A percentile compares a stretch with the other conserved stretches of the same genome.
These are phyloP conservation scores for Polygonum maritimum DNA, from an alignment of 148 eudicot species.

Conservation along the genomic window DNA sequence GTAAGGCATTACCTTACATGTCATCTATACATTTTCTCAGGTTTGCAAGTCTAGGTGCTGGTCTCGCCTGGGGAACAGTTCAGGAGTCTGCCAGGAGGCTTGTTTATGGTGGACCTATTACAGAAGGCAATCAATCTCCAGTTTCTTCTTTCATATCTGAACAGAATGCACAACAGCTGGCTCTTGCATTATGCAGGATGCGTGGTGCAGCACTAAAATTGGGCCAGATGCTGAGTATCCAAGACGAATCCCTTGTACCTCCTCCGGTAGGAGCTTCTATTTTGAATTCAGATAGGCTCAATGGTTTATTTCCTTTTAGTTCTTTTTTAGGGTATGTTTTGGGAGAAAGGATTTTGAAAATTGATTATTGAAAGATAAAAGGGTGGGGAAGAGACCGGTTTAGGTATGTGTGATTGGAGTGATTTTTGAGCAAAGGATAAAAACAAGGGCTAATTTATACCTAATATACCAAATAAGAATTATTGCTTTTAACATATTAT, in stretches of 20 bases:
- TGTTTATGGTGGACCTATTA: slow-evolving; percentile 41
- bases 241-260: slow-evolving; percentile 89
- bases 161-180: slow-evolving; percentile 85
- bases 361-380: too few relatives aligned
- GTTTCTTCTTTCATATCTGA: slow-evolving; percentile 76
- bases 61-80: slow-evolving; percentile 96
- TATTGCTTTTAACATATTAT: not conserved
- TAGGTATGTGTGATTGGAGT: not conserved
- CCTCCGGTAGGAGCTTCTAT: slow-evolving; percentile 54
- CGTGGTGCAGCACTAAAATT: slow-evolving; percentile 97
- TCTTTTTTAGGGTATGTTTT: too few relatives aligned
- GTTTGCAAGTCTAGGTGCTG: slow-evolving; percentile 95
- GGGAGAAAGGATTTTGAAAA: too few relatives aligned
- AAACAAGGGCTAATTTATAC: not conserved
- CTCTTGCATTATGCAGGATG: slow-evolving; percentile 97
- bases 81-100: slow-evolving; percentile 88
- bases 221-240: slow-evolving; percentile 98
- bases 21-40: slow-evolving; percentile 22
- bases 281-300: slow-evolving; percentile 12
- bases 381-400: not conserved
- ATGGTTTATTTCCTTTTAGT: not conserved
- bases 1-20: not conserved
- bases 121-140: slow-evolving; percentile 40
- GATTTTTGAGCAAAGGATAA: not conserved
- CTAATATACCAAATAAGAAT: not conserved